Evolutionary conservation across 805 yeast species (phyloP), one percentile per base, ranked within the genome.

Genomic region (Starmera pachycereana): DNA sequence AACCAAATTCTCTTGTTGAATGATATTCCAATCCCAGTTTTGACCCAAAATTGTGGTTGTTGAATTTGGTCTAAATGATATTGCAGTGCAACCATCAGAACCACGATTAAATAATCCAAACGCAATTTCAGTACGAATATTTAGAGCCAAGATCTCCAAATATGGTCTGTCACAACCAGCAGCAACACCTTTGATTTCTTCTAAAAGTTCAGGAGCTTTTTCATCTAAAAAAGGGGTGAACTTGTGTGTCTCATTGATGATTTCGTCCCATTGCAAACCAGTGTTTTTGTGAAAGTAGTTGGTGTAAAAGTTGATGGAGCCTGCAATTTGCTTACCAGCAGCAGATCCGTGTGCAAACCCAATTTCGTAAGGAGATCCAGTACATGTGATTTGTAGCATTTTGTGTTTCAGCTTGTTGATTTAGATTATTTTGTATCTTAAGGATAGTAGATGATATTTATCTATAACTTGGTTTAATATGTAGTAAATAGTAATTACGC

Each of bases 21-120:
- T 13, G 11, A 28, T 27, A 30, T 54, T 50, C 71, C 71, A 66
- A 46, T 66, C 71, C 71, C 71, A 66, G 44, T 64, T 66, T 47
- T 66, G 71, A 43, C 61, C 49, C 46, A 53, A 50, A 45, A 46
- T 36, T 4, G 12, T 19, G 10, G 14, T 32, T 32, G 14, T 32
- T 8, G 33, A 10, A 16, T 22, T 22, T 22, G 27, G 27, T 22
- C 27, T 22, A 8, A 22, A 22, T 2, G 27, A 22, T 6, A 32
- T 19, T 6, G 33, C 16, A 9, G 33, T 32, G 41, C 71, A 66
- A 1, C 71, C 70, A 43, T 66, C 71, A 3, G 60, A 38, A 16
- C 50, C 44, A 10, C 56, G 55, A 39, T 33, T 33, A n/a, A 33
- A 33, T 8, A 33, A 18, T 12, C 36, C 36, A 58, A 60, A 28